A percentile compares a stretch with the other conserved stretches of the same genome.
Conservation (phyloP, 805 yeast species). For the Sungouiozyma ichnusensis region DNA sequence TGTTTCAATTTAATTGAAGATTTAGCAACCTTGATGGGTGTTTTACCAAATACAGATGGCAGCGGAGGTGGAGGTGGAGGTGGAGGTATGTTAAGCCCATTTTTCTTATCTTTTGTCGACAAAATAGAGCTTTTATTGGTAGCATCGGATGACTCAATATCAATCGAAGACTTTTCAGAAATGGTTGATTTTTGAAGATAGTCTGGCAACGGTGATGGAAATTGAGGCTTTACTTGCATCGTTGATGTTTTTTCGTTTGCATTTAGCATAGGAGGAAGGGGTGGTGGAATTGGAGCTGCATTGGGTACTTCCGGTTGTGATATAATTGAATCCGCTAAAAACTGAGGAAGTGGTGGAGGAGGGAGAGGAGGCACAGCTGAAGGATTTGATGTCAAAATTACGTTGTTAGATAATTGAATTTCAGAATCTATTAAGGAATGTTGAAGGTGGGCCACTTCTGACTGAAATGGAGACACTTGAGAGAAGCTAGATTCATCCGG, state of each 20-base stretch:
- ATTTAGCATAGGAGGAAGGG: constrained; percentile 20
- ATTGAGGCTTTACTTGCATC: neutral
- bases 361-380: neutral
- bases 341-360: neutral
- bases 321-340: neutral
- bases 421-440: too few species aligned
- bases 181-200: too few species aligned
- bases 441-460: too few species aligned
- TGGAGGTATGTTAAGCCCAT: neutral
- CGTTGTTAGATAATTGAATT: too few species aligned
- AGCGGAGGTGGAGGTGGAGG: constrained; percentile 18
- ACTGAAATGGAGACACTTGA: too few species aligned
- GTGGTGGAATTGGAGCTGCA: constrained; percentile 20
- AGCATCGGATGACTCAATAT: constrained; percentile 18
- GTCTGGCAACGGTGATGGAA: constrained; percentile 1
- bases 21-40: neutral
- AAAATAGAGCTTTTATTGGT: constrained; percentile 12
- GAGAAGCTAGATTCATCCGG: too few species aligned
- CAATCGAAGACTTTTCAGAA: neutral
- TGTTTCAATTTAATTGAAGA: constrained; percentile 56
- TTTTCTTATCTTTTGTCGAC: neutral
- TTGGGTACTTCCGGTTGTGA: neutral
- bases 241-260: neutral
- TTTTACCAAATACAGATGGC: constrained; percentile 1
- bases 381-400: too few species aligned